Base-by-base conservation (phyloP, 257 asterid species). In the Nicotiana benthamiana region DNA sequence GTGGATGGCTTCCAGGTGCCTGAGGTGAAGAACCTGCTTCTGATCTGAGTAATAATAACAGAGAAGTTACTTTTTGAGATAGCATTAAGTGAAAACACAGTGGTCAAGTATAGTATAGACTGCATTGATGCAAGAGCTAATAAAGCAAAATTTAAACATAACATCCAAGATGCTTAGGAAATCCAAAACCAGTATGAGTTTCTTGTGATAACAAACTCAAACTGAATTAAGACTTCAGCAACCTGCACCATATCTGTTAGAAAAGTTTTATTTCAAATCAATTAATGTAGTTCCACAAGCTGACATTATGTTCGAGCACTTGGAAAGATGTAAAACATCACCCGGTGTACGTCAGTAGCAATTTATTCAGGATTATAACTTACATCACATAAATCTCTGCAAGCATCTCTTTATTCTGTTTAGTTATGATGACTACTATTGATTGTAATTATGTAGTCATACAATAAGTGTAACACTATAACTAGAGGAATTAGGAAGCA, bases 1-100 rank as follows among this genome's bases (percentile, higher is more conserved):
- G 86, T 53, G 99, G 98, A 85, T 91, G 95, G 68, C 86, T 79
- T 66, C 90, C 89, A 54, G 87, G 82, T 82, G 85, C 81, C 80
- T 86, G 87, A 79, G 85, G 85, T 20, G 65, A 85, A 2, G 85
- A 67, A 78, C 80, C 82, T 74, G 88, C 85, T 81, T 79, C 91
- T 74, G 96, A 87, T 67, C 98, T 93, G 96, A 70, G 82, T 62
- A 56, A 32, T 32, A 9, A 68, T 52, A 54, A 26, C n/a, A 15
- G 20, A 22, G 43, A 74, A 26, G 43, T 48, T 34, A 63, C 6
- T 74, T 63, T 43, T 27, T 36, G 52, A 62, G 17, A 83, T 56
- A 36, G 15, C 28, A 70, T 7, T 26, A 22, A 80, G 12, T 52
- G 51, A 63, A 43, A 20, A 70, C 32, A 68, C 24, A 70, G 22